phyloP scores from a whole-genome alignment of 208 protist species.

The Trypanosoma mega region DNA sequence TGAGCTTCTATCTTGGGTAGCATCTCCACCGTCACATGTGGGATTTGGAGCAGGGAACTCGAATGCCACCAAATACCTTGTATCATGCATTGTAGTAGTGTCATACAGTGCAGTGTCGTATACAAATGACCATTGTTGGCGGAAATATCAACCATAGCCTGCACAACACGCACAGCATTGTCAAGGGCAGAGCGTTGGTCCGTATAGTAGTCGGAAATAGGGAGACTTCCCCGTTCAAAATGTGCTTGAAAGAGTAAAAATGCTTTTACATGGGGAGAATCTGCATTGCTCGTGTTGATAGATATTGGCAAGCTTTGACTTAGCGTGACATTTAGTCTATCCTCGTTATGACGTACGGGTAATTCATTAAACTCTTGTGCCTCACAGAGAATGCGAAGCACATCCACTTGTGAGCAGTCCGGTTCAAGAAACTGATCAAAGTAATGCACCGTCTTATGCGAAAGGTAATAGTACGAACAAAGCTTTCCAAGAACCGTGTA shows the following conservation, averaged over 20 bases:
- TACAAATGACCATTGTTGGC: slow-evolving; percentile 94
- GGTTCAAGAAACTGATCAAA: slow-evolving; percentile 86
- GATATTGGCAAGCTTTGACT: slow-evolving; percentile 61
- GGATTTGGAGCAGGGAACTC: slow-evolving; percentile 84
- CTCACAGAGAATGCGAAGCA: slow-evolving; percentile 89
- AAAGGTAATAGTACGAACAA: slow-evolving; percentile 99
- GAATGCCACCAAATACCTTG: slow-evolving; percentile 92
- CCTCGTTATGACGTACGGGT: slow-evolving; percentile 99
- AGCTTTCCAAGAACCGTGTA: slow-evolving; percentile 95
- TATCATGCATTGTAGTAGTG: slow-evolving; percentile 94
- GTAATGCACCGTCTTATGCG: slow-evolving; percentile 91
- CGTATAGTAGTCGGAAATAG: slow-evolving; percentile 98
- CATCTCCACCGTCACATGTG: slow-evolving; percentile 77
- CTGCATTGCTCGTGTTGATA: slow-evolving; percentile 68
- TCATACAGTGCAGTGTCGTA: slow-evolving; percentile 88
- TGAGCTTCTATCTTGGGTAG: slow-evolving; percentile 48
- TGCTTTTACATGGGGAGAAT: slow-evolving; percentile 96
- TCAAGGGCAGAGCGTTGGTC: slow-evolving; percentile 98
- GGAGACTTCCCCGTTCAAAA: slow-evolving; percentile 90
- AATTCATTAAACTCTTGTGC: slow-evolving; percentile 96
- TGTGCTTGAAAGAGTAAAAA: slow-evolving; percentile 98
- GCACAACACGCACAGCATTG: slow-evolving; percentile 96
- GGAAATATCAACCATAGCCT: slow-evolving; percentile 95
- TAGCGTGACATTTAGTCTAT: slow-evolving; percentile 94
- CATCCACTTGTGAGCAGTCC: slow-evolving; percentile 49